Conservation (phyloP, 257 asterid species). For the Cruciata laevipes region DNA sequence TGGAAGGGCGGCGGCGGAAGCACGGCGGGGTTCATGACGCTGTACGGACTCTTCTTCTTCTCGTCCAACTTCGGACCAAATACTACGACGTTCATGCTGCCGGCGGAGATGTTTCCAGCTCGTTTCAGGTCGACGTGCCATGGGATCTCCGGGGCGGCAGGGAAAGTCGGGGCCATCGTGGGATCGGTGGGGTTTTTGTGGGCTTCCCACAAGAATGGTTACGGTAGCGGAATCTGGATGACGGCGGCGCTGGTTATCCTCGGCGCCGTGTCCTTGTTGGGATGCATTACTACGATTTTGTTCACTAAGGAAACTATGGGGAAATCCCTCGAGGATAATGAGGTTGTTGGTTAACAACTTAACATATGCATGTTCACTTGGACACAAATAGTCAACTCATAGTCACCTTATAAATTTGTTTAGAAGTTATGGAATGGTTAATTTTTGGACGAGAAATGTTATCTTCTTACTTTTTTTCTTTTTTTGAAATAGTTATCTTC, state of each 20-base stretch:
- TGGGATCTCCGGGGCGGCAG: conserved; percentile 42
- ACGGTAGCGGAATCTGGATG: conserved; percentile 22
- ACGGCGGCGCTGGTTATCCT: conserved; percentile 29
- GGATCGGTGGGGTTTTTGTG: conserved; percentile 43
- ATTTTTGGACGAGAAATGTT: no score
- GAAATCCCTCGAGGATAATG: conserved; percentile 51
- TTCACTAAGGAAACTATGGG: conserved; percentile 44
- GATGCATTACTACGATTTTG: conserved; percentile 28
- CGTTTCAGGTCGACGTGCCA: conserved; percentile 52
- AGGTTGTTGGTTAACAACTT: conserved; percentile 3
- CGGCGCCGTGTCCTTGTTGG: conserved; percentile 37
- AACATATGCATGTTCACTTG: no score
- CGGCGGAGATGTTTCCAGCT: conserved; percentile 57
- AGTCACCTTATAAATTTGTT: no score
- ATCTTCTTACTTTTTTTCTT: no score
- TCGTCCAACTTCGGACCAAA: conserved; percentile 60
- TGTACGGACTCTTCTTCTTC: conserved; percentile 41
- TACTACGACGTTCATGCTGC: conserved; percentile 49
- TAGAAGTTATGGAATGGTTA: no score
- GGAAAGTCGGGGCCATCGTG: conserved; percentile 40
- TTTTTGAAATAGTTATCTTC: no score
- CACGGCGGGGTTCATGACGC: conserved; percentile 32
- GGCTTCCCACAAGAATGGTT: conserved; percentile 21
- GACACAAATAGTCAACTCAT: no score
- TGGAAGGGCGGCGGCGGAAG: conserved; percentile 13